phyloP scores from a whole-genome alignment of 2,329 filamentous ascomycete genomes.

The Fusarium succisae region DNA sequence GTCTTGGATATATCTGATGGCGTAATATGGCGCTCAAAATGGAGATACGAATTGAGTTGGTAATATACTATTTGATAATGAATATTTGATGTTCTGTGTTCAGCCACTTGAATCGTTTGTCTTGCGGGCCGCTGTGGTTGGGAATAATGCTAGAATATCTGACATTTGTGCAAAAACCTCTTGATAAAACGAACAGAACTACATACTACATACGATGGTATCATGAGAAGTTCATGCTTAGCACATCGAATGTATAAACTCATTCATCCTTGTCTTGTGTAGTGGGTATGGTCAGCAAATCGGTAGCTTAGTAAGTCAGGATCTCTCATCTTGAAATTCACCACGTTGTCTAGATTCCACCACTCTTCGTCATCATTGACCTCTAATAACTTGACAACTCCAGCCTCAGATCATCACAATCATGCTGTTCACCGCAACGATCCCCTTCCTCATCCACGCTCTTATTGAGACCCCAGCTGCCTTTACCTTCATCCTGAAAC shows the following conservation, averaged over 20 bases:
- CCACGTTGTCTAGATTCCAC: neutral
- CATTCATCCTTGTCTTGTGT: neutral
- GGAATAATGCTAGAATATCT: neutral
- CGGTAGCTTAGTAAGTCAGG: constrained; percentile 4
- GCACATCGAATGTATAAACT: neutral
- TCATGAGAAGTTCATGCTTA: neutral
- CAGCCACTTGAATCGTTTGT: neutral
- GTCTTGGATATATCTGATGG: neutral
- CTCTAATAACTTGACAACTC: neutral
- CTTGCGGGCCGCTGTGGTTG: neutral
- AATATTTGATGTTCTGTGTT: neutral
- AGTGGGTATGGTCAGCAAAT: neutral
- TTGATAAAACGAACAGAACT: neutral
- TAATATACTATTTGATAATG: neutral
- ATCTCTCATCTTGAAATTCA: neutral
- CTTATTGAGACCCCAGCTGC: constrained; percentile 55
- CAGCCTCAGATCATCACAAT: neutral
- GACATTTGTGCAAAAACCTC: too few species aligned
- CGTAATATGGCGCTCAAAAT: neutral
- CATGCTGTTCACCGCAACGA: constrained; percentile 13
- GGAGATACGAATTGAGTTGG: neutral
- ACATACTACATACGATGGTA: too few species aligned
- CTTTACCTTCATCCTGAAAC: constrained; percentile 56
- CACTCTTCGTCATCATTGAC: neutral
- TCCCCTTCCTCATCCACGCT: constrained; percentile 52